These are phyloP conservation scores for Alectoria sarmentosa DNA, from an alignment of 495 filamentous ascomycete genomes.

Conservation along the genomic window DNA sequence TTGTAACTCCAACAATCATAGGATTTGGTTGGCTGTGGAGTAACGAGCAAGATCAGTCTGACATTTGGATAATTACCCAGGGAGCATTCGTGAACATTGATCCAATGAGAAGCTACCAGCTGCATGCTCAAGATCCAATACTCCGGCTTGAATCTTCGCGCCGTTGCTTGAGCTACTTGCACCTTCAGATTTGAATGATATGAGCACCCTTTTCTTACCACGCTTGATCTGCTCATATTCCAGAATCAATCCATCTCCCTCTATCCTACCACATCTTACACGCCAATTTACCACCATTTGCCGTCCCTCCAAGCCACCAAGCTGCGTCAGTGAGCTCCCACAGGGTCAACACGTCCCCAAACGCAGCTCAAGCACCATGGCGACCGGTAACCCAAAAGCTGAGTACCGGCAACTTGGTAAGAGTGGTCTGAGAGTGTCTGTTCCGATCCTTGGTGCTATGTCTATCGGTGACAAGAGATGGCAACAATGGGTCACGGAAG, in stretches of 20 bases:
- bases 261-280: neutral
- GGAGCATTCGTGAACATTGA: too few species aligned
- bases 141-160: neutral
- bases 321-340: neutral
- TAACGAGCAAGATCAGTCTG: neutral
- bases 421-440: conserved; percentile 40
- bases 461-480: conserved; percentile 37
- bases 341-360: neutral
- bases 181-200: neutral
- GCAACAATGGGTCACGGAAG: conserved; percentile 39
- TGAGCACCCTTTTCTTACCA: neutral
- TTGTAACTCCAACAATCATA: neutral
- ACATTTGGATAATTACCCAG: neutral
- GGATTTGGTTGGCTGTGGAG: neutral
- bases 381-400: conserved; percentile 27
- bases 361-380: conserved; percentile 2
- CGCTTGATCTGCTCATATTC: neutral
- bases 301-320: neutral
- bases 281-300: too few species aligned
- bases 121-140: neutral
- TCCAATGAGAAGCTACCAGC: neutral
- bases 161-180: neutral
- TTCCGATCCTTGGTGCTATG: conserved; percentile 44
- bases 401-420: conserved; percentile 36
- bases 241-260: neutral